These are phyloP conservation scores for Adiantum capillusveneris DNA, from an alignment of 75 land plant genomes.

Conservation along the genomic window DNA sequence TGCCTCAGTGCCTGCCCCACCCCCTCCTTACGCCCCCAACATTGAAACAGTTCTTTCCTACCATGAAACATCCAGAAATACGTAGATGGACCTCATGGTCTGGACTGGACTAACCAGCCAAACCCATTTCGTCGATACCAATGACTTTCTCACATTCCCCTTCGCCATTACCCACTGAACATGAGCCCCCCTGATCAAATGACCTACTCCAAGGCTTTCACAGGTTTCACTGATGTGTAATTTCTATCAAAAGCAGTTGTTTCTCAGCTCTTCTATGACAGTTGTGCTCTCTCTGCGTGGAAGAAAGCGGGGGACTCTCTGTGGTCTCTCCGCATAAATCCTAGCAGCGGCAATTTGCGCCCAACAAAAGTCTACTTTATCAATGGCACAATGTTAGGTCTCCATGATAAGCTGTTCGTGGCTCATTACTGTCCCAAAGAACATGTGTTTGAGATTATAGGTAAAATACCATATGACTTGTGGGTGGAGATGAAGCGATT, in stretches of 20 bases:
- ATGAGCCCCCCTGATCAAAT: slow-evolving; percentile 1
- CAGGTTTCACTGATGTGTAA: slow-evolving; percentile 18
- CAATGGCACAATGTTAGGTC: too few relatives aligned
- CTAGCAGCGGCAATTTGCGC: slow-evolving; percentile 93
- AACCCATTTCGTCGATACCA: slow-evolving; percentile 84
- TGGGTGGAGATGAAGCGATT: too few relatives aligned
- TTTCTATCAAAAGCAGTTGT: too few relatives aligned
- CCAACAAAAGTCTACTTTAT: slow-evolving; percentile 83
- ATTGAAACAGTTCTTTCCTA: too few relatives aligned
- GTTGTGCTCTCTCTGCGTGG: slow-evolving; percentile 87
- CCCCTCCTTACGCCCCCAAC: too few relatives aligned
- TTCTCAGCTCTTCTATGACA: slow-evolving; percentile 78
- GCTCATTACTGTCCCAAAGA: slow-evolving; percentile 92
- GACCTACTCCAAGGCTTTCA: slow-evolving; percentile 27
- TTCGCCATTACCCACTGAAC: slow-evolving; percentile 35
- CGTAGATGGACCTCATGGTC: too few relatives aligned
- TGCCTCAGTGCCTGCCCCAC: too few relatives aligned
- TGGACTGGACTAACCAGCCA: too few relatives aligned
- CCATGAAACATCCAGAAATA: too few relatives aligned
- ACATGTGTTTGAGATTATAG: slow-evolving; percentile 69
- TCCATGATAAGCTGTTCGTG: too few relatives aligned
- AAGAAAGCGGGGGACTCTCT: too few relatives aligned
- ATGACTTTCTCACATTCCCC: slow-evolving; percentile 46
- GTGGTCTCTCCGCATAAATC: slow-evolving; percentile 95
- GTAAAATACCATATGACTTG: slow-evolving; percentile 25